Evolutionary conservation across 78 protist genomes (phyloP), one percentile per base, ranked within the genome.

Genomic region (Planoprotostelium fungivorum): DNA sequence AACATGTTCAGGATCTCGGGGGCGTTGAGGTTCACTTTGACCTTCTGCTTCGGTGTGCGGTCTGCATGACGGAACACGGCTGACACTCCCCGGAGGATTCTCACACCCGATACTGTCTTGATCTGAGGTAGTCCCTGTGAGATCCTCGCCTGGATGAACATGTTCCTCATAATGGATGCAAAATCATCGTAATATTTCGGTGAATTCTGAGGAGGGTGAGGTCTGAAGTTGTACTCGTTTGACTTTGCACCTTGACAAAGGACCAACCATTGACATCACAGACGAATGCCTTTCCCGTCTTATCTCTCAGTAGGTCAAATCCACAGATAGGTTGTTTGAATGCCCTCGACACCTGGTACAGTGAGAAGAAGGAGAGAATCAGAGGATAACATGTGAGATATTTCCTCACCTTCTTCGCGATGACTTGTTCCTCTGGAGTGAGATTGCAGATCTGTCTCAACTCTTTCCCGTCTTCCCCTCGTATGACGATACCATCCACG

Each of bases 261-360:
- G 94, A 38, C 98, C 98, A 97, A 31, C 99, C 99, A 93, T 98
- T 98, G 39, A 98, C 99, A 93, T 98, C 99, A 94, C 98, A 97
- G 83, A 98, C 98, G 87, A 84, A 95, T 34, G 95, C 91, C 37
- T 83, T 35, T 1, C 96, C 95, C 16, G 31, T 16, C 83, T 91
- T 89, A 28, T 90, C 92, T 36, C 98, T 94, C 37, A 98, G 88
- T 34, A 98, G 88, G 87, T 98, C 99, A 86, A 97, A 97, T 5
- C 99, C 99, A 94, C 98, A 96, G 36, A 92, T 38, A 35, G 92
- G 91, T 90, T 97, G 98, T 39, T 89, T 84, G 94, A 98, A 98
- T 29, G 91, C 94, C 34, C 38, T 39, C n/a, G 87, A 34, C 86
- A 86, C 91, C 85, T 39, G 10, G 1, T 38, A 84, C 38, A 83